Base-by-base conservation (phyloP, 2,329 filamentous ascomycete species). In the Paecilomyces sp. region DNA sequence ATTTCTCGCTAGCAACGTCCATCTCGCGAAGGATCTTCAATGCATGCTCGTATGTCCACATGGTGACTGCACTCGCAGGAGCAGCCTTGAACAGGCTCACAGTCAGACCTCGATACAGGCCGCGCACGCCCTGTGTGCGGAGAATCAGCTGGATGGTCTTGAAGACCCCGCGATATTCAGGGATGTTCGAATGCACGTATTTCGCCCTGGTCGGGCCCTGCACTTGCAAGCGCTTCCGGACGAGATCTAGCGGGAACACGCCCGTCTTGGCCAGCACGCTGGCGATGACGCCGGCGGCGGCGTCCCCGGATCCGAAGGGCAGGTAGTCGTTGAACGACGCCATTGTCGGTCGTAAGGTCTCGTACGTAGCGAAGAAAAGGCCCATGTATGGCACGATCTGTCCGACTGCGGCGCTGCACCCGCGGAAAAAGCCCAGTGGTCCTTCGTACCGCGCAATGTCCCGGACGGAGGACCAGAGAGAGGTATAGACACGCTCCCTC, bases 361-460 rank as follows among this genome's bases (percentile, higher is more conserved):
- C 94, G 77, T 97, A 99, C 50, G 86, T 84, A 34, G 90, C 85
- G 76, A 99, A 99, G 79, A 99, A 97, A 2, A 96, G 81, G 13
- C 94, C 94, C 94, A 99, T 99, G 73, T 93, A 96, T 1, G 94
- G 94, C 9, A 96, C 85, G 55, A 97, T 94, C 78, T 97, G 92
- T 28, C 82, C 88, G 24, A 97, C 79, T 0, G 88, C 91, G 1
- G 93, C 92, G 1, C 84, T 84, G 34, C 96, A 79, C 3, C 94
- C 94, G 55, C 91, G 89, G 75, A 96, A 99, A 78, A 96, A 97
- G 0, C 94, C 94, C 3, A 74, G 74, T 0, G 78, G 67, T 0
- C 94, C 94, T 77, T 99, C 94, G 62, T 89, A 82, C 3, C 80
- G 80, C 15, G 81, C 78, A 66, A 99, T 99, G 24, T 91, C 86